A percentile compares a stretch with the other conserved stretches of the same genome.
phyloP scores from a whole-genome alignment of 1,284 basidiomycete genomes.

The Exsudoporus floridanus region DNA sequence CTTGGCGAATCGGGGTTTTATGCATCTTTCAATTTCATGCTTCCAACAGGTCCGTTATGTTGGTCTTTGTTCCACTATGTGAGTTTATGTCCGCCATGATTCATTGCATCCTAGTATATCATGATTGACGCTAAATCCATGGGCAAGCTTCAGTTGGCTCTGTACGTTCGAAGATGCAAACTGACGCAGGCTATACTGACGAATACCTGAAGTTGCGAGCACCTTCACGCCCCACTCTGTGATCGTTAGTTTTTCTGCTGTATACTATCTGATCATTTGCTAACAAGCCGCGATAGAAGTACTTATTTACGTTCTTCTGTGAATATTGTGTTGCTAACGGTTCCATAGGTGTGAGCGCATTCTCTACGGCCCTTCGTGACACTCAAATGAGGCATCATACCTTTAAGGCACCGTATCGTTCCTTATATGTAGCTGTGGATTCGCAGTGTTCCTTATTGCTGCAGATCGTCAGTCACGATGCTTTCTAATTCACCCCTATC shows the following conservation, averaged over 20 bases:
- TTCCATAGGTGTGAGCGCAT: neutral
- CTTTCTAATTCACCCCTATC: too few species aligned
- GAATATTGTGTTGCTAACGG: neutral
- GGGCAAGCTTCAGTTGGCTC: neutral
- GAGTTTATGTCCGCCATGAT: neutral
- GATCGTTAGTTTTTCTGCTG: neutral
- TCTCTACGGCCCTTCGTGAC: neutral
- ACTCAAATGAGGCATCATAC: neutral
- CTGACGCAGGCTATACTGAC: neutral
- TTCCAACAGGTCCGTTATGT: slow-evolving; percentile 4
- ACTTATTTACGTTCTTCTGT: neutral
- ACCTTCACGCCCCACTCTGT: neutral
- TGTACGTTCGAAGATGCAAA: neutral
- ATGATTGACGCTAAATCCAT: neutral
- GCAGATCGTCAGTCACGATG: neutral
- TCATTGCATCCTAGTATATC: neutral
- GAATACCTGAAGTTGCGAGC: neutral
- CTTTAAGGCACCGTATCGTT: neutral
- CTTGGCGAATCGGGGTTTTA: neutral
- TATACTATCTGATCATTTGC: neutral
- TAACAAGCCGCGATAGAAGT: neutral
- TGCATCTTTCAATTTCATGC: neutral
- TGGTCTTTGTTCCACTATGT: neutral
- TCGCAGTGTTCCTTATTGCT: neutral
- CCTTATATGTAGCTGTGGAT: neutral